Conservation (phyloP, 805 yeast genomes). For the Candida boidinii region DNA sequence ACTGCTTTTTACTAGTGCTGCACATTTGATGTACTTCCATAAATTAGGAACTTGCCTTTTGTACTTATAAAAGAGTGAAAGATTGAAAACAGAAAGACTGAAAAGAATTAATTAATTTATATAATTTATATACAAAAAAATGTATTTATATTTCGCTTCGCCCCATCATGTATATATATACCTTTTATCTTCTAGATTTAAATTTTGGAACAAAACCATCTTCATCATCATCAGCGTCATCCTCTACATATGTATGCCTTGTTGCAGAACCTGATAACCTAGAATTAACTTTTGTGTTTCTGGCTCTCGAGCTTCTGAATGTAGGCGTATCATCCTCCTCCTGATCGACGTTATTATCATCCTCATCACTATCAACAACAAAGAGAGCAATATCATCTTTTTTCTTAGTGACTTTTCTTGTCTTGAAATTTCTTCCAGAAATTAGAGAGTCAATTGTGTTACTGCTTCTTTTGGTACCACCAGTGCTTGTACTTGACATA, state of each 20-base stretch:
- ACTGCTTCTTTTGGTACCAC: too few species aligned
- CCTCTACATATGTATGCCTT: neutral
- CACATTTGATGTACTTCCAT: conserved; percentile 11
- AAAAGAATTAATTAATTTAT: neutral
- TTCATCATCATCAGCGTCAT: conserved; percentile 4
- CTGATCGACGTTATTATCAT: too few species aligned
- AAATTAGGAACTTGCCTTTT: conserved; percentile 8
- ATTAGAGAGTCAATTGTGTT: too few species aligned
- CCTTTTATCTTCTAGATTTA: conserved; percentile 15
- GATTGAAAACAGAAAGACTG: neutral
- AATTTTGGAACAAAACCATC: conserved; percentile 24
- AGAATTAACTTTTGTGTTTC: too few species aligned
- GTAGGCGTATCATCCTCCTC: neutral
- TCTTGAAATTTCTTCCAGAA: neutral
- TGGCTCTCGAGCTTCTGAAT: neutral
- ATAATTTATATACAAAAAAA: too few species aligned
- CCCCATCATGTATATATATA: neutral
- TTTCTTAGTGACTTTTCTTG: neutral
- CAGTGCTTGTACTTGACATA: too few species aligned
- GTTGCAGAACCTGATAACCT: too few species aligned
- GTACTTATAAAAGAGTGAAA: neutral
- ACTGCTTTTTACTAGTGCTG: conserved; percentile 5
- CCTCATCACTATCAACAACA: neutral
- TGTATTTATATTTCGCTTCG: too few species aligned
- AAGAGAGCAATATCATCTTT: too few species aligned